Evolutionary conservation across 2,329 filamentous ascomycete species (phyloP).

Genomic region (Trichophyton rubrum): DNA sequence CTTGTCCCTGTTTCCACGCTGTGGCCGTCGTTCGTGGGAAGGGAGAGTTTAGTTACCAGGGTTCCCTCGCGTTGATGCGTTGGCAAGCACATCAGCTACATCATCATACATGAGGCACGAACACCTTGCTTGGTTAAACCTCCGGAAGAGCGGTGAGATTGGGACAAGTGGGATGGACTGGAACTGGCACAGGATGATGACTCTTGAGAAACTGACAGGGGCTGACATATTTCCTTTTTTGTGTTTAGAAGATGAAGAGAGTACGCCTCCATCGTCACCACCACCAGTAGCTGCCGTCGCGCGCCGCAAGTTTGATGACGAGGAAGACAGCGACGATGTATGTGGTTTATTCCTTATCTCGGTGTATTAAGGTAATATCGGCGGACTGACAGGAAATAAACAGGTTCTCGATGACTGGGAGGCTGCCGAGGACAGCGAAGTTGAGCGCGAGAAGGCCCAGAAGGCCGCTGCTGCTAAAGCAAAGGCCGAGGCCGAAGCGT

Average conservation of each 20-base stretch:
- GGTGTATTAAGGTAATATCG: neutral
- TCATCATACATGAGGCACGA: conserved; percentile 1
- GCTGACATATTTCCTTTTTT: conserved; percentile 1
- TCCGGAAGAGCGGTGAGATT: neutral
- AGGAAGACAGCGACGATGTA: conserved; percentile 76
- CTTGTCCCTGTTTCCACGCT: neutral
- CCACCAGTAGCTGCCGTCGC: conserved; percentile 34
- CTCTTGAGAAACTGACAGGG: conserved; percentile 3
- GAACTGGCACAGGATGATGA: neutral
- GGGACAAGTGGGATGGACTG: neutral
- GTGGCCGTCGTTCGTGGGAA: neutral
- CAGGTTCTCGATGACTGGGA: conserved; percentile 96
- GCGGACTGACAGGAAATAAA: neutral
- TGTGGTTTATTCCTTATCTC: conserved; percentile 18
- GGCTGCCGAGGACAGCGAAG: conserved; percentile 90
- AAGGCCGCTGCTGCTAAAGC: conserved; percentile 77
- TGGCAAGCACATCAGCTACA: neutral
- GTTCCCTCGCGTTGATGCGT: neutral
- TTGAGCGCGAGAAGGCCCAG: conserved; percentile 85
- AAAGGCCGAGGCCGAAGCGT: conserved; percentile 77
- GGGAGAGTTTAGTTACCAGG: neutral
- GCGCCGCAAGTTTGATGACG: conserved; percentile 74
- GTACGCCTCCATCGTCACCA: conserved; percentile 38
- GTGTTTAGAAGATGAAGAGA: conserved; percentile 38
- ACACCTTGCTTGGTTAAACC: neutral